Percentiles rank a stretch among this genome's conserved stretches.
Evolutionary conservation across 176 grass and related monocot species (phyloP).

Genomic region (Triticum turgidum): DNA sequence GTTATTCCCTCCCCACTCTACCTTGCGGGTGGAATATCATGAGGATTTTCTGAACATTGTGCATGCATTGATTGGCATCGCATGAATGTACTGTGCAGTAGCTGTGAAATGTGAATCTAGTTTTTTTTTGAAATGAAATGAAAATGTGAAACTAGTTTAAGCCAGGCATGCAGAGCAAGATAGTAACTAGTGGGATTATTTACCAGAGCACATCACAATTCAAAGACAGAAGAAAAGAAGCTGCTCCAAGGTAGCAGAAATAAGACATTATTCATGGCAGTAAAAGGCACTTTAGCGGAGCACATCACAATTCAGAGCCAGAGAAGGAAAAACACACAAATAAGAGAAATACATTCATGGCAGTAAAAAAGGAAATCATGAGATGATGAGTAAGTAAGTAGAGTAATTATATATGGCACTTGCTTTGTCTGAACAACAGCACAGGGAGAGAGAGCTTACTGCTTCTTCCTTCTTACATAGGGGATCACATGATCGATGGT

Average conservation of each 20-base stretch:
- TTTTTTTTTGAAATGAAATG: too few species aligned
- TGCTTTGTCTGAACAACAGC: constrained; percentile 33
- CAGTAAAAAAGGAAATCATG: background rate
- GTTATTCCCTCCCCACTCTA: constrained; percentile 41
- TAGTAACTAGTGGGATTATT: background rate
- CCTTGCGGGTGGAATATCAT: constrained; percentile 39
- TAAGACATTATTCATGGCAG: background rate
- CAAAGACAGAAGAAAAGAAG: background rate
- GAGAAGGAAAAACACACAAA: too few species aligned
- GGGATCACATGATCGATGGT: constrained; percentile 19
- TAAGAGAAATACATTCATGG: too few species aligned
- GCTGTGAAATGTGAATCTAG: constrained; percentile 10
- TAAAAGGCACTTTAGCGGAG: background rate
- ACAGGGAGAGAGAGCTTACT: constrained; percentile 29
- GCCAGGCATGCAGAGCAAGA: background rate
- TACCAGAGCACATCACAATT: background rate
- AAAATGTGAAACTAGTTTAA: constrained; percentile 1
- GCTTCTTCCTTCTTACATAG: constrained; percentile 32
- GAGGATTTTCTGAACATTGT: constrained; percentile 19
- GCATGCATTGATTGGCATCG: constrained; percentile 12
- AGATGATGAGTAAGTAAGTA: background rate
- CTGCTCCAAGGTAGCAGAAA: background rate
- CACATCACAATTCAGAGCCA: too few species aligned
- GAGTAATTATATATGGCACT: constrained; percentile 50
- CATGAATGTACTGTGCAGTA: background rate